Conservation (phyloP, 352 stramenopile species). For the Blastocystis sp. region DNA sequence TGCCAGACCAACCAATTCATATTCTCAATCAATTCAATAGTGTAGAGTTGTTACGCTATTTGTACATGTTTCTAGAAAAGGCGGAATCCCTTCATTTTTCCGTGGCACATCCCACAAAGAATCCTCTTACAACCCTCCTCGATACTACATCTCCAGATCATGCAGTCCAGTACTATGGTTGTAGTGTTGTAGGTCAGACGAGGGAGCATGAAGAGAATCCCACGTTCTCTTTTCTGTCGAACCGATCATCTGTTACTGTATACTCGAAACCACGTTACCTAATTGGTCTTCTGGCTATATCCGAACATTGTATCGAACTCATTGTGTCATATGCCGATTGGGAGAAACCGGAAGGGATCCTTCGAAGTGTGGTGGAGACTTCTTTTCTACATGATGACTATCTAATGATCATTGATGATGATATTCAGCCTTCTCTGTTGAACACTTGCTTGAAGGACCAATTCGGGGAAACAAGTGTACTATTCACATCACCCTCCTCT, state of each 20-base stretch:
- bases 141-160: neutral
- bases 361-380: neutral
- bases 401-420: slow-evolving; percentile 7
- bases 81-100: neutral
- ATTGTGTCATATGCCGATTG: neutral
- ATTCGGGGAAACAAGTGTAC: neutral
- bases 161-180: slow-evolving; percentile 7
- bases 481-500: neutral
- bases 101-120: neutral
- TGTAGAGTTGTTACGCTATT: neutral
- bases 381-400: neutral
- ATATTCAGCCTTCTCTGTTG: neutral
- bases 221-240: too few relatives aligned
- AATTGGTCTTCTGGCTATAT: neutral
- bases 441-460: neutral
- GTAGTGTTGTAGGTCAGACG: slow-evolving; percentile 5
- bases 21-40: neutral
- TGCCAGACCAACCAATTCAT: neutral
- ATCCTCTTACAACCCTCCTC: neutral
- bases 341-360: neutral
- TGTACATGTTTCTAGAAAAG: neutral
- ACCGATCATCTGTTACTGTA: too few relatives aligned
- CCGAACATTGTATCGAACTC: neutral
- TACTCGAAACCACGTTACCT: neutral
- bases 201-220: too few relatives aligned